Evolutionary conservation across 176 grass and related monocot species (phyloP).

Genomic region (Triticum dicoccoides): DNA sequence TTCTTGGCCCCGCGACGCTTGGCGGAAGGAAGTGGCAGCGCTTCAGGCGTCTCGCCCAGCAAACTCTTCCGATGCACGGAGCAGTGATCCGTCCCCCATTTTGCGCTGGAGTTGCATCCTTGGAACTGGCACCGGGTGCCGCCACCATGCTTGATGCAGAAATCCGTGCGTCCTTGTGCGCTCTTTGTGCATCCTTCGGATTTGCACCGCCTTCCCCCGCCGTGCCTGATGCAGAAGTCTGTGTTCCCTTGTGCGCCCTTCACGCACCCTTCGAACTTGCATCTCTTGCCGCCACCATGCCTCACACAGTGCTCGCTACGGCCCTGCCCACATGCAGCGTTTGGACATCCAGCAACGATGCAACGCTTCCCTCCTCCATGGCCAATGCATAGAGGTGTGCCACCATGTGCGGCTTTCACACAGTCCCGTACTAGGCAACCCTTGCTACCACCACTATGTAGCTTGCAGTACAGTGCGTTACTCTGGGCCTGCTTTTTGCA

Average conservation of each 20-base stretch:
- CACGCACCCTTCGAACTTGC: constrained; percentile 42
- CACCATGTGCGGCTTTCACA: constrained; percentile 41
- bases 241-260: constrained; percentile 57
- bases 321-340: constrained; percentile 50
- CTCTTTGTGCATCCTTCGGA: constrained; percentile 48
- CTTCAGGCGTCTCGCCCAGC: constrained; percentile 18
- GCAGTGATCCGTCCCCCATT: constrained; percentile 47
- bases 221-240: constrained; percentile 46
- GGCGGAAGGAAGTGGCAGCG: constrained; percentile 6
- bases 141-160: constrained; percentile 51
- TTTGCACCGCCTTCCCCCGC: constrained; percentile 54
- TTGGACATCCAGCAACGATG: constrained; percentile 38
- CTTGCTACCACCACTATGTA: constrained; percentile 37
- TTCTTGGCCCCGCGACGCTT: constrained; percentile 25
- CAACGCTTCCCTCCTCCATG: constrained; percentile 57
- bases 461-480: constrained; percentile 34
- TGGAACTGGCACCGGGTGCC: constrained; percentile 41
- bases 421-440: constrained; percentile 44
- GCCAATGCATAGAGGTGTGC: constrained; percentile 51
- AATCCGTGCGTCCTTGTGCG: constrained; percentile 45
- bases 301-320: constrained; percentile 38
- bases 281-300: constrained; percentile 50
- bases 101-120: constrained; percentile 36
- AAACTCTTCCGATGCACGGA: constrained; percentile 35
- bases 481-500: constrained; percentile 38